These are phyloP conservation scores for Eucalyptus camaldulensis DNA, from an alignment of 345 rosid species.

Conservation along the genomic window DNA sequence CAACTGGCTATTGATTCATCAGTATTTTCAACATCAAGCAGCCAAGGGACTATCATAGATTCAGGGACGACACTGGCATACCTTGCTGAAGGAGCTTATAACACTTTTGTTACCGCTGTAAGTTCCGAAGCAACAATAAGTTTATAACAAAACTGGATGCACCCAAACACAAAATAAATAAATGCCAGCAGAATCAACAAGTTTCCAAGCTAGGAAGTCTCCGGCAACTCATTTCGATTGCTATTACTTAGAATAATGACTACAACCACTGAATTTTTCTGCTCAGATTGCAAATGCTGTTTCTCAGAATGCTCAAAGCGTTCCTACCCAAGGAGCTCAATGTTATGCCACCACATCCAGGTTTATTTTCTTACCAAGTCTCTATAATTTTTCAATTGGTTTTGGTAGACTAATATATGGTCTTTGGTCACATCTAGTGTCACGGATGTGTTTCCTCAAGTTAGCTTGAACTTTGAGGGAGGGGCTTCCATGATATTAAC, in stretches of 20 bases:
- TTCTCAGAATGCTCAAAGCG: slow-evolving; percentile 42
- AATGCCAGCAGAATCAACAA: background rate
- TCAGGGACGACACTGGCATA: slow-evolving; percentile 97
- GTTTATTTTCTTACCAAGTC: slow-evolving; percentile 18
- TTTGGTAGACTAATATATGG: background rate
- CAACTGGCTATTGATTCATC: slow-evolving; percentile 53
- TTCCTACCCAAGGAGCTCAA: slow-evolving; percentile 43
- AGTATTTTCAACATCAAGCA: slow-evolving; percentile 58
- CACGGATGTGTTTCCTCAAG: slow-evolving; percentile 62
- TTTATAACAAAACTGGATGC: background rate
- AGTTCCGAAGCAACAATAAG: slow-evolving; percentile 6
- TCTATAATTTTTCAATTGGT: background rate
- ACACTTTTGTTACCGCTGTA: slow-evolving; percentile 65
- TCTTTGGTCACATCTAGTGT: slow-evolving; percentile 28
- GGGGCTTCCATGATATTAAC: slow-evolving; percentile 68
- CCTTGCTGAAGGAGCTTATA: slow-evolving; percentile 69
- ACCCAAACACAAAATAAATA: background rate
- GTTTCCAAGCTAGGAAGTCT: background rate
- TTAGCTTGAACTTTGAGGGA: slow-evolving; percentile 83
- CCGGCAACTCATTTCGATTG: background rate
- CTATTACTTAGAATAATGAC: background rate
- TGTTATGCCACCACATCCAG: slow-evolving; percentile 63
- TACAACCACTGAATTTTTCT: background rate
- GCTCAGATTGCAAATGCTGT: slow-evolving; percentile 57
- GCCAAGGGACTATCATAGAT: slow-evolving; percentile 82